These are phyloP conservation scores for Suhomyces choctaworum DNA, from an alignment of 1,139 yeast genomes.

Conservation along the genomic window DNA sequence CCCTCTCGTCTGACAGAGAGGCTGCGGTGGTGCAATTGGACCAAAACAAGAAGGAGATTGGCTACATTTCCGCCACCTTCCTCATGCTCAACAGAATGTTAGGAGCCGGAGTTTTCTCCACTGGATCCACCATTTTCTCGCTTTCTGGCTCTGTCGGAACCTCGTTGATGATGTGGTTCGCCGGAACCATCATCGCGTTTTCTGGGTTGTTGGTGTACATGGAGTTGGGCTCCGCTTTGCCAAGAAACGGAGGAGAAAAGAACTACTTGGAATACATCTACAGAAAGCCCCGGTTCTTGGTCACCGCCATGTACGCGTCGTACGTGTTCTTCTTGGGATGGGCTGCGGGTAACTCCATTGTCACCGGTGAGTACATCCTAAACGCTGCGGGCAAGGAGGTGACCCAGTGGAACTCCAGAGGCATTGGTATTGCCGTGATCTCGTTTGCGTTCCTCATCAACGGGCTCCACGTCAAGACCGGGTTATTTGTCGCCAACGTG, in stretches of 20 bases:
- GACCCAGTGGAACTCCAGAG: slow-evolving; percentile 75
- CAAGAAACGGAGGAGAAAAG: slow-evolving; percentile 87
- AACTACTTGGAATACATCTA: slow-evolving; percentile 76
- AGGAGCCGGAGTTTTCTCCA: slow-evolving; percentile 87
- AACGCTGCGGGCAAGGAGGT: slow-evolving; percentile 71
- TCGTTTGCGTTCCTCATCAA: slow-evolving; percentile 71
- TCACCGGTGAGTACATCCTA: slow-evolving; percentile 52
- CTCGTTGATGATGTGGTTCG: slow-evolving; percentile 71
- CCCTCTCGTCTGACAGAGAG: slow-evolving; percentile 25
- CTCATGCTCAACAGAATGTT: slow-evolving; percentile 77
- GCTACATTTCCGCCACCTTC: slow-evolving; percentile 67
- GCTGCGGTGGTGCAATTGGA: slow-evolving; percentile 47
- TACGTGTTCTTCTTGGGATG: slow-evolving; percentile 78
- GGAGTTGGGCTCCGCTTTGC: slow-evolving; percentile 84
- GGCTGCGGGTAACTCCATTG: slow-evolving; percentile 75
- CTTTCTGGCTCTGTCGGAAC: slow-evolving; percentile 77
- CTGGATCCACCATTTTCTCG: slow-evolving; percentile 73
- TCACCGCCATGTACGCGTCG: slow-evolving; percentile 74
- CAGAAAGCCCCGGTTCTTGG: slow-evolving; percentile 65
- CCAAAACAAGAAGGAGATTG: slow-evolving; percentile 56
- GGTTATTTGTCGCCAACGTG: slow-evolving; percentile 65
- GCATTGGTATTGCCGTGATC: slow-evolving; percentile 71
- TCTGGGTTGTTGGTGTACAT: slow-evolving; percentile 75
- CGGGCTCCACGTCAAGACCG: slow-evolving; percentile 60
- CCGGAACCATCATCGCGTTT: slow-evolving; percentile 72